Percentiles rank a stretch among this genome's conserved stretches.
phyloP scores from a whole-genome alignment of 2,329 filamentous ascomycete species.

The Trematosphaeria pertusa region DNA sequence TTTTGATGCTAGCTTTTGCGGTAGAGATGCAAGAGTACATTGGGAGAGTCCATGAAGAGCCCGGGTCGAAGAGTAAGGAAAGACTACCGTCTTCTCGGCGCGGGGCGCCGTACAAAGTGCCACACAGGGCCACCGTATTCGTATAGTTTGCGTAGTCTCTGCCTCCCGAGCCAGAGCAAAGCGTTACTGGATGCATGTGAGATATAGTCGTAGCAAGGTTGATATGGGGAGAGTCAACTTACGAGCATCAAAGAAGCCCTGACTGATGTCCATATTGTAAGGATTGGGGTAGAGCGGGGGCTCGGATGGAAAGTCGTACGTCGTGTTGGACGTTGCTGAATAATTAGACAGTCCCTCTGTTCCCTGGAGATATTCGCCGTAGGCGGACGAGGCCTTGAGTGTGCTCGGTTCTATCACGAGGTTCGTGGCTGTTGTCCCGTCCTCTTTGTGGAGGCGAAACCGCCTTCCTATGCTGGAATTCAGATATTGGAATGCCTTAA shows the following conservation, averaged over 20 bases:
- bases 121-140: conserved; percentile 51
- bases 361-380: not conserved
- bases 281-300: conserved; percentile 12
- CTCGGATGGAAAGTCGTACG: conserved; percentile 4
- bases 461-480: conserved; percentile 45
- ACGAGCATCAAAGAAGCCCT: too few species aligned
- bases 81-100: conserved; percentile 42
- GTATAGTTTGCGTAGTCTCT: conserved; percentile 51
- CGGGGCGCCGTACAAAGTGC: conserved; percentile 51
- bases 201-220: too few species aligned
- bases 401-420: not conserved
- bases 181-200: not conserved
- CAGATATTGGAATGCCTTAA: conserved; percentile 45
- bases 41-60: conserved; percentile 50
- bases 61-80: conserved; percentile 46
- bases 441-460: conserved; percentile 35
- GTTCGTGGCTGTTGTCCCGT: not conserved
- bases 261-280: conserved; percentile 7
- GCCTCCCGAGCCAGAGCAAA: conserved; percentile 41
- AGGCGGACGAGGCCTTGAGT: not conserved
- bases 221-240: too few species aligned
- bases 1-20: conserved; percentile 54
- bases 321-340: conserved; percentile 7
- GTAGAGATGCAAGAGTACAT: conserved; percentile 54
- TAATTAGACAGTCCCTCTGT: conserved; percentile 9